These are phyloP conservation scores for Kregervanrija pseudodelftensis DNA, from an alignment of 805 yeast species.

Conservation along the genomic window DNA sequence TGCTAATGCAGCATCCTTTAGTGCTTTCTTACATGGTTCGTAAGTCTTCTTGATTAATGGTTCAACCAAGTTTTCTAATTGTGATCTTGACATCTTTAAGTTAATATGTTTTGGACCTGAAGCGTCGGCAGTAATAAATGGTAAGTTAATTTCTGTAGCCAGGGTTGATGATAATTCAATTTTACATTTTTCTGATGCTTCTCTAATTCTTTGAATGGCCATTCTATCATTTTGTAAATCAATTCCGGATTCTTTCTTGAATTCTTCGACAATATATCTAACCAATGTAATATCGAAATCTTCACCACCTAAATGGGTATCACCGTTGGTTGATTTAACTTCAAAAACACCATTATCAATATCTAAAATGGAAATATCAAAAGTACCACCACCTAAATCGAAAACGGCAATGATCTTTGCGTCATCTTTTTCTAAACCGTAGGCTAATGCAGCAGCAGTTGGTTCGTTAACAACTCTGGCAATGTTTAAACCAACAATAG, in stretches of 20 bases:
- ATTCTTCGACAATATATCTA: conserved; percentile 58
- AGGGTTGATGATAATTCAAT: conserved; percentile 65
- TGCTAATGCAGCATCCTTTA: conserved; percentile 65
- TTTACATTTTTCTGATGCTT: conserved; percentile 71
- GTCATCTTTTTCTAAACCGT: conserved; percentile 77
- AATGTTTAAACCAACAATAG: conserved; percentile 89
- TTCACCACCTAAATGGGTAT: conserved; percentile 90
- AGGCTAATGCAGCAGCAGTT: conserved; percentile 90
- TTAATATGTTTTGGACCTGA: conserved; percentile 52
- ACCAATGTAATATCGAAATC: conserved; percentile 84
- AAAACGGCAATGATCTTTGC: conserved; percentile 73
- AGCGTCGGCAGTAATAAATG: conserved; percentile 52
- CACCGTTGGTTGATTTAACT: conserved; percentile 97
- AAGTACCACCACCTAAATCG: conserved; percentile 98
- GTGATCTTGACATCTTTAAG: conserved; percentile 52
- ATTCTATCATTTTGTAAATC: conserved; percentile 45
- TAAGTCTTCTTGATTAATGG: conserved; percentile 62
- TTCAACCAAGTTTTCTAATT: conserved; percentile 60
- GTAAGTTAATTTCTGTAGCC: conserved; percentile 57
- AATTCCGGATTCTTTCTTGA: conserved; percentile 47
- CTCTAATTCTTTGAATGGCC: conserved; percentile 70
- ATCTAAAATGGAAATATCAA: conserved; percentile 93
- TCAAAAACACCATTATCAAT: conserved; percentile 97
- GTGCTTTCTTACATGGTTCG: conserved; percentile 66
- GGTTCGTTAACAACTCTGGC: conserved; percentile 88